Conservation (phyloP, 805 yeast species). For the Metschnikowia vanudenii region DNA sequence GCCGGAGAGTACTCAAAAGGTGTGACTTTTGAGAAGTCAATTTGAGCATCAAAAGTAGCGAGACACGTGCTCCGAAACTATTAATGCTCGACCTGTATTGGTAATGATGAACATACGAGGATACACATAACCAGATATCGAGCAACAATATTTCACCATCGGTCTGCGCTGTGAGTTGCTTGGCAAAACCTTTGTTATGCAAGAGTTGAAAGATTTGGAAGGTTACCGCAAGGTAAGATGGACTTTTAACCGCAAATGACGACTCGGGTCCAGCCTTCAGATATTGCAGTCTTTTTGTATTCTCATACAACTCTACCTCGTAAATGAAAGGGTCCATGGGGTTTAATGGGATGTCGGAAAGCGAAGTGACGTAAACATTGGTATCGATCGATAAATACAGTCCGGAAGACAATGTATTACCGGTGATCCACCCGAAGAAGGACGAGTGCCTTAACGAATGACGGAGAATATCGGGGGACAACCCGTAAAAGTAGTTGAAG, state of each 20-base stretch:
- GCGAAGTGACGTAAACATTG: constrained; percentile 16
- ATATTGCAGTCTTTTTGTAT: constrained; percentile 9
- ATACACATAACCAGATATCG: constrained; percentile 37
- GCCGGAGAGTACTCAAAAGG: constrained; percentile 4
- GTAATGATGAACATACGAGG: constrained; percentile 39
- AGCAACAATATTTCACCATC: constrained; percentile 7
- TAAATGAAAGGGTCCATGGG: constrained; percentile 19
- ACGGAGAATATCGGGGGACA: constrained; percentile 17
- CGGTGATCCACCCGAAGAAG: constrained; percentile 20
- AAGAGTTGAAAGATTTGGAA: constrained; percentile 11
- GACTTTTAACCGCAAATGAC: constrained; percentile 4
- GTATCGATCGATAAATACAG: constrained; percentile 21
- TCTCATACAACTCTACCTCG: constrained; percentile 20
- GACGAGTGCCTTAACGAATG: constrained; percentile 15
- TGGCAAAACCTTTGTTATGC: constrained; percentile 12
- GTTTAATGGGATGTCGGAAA: constrained; percentile 14
- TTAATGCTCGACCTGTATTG: constrained; percentile 31
- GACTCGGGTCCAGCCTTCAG: constrained; percentile 1
- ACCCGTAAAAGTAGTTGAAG: constrained; percentile 23
- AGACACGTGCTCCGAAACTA: constrained; percentile 26
- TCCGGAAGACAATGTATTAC: constrained; percentile 13
- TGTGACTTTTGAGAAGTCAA: constrained; percentile 19
- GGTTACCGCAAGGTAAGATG: constrained; percentile 15
- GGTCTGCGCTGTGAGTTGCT: constrained; percentile 3
- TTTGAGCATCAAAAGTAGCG: constrained; percentile 28